phyloP scores from a whole-genome alignment of 2,329 filamentous ascomycete species.

The Claviceps capensis region DNA sequence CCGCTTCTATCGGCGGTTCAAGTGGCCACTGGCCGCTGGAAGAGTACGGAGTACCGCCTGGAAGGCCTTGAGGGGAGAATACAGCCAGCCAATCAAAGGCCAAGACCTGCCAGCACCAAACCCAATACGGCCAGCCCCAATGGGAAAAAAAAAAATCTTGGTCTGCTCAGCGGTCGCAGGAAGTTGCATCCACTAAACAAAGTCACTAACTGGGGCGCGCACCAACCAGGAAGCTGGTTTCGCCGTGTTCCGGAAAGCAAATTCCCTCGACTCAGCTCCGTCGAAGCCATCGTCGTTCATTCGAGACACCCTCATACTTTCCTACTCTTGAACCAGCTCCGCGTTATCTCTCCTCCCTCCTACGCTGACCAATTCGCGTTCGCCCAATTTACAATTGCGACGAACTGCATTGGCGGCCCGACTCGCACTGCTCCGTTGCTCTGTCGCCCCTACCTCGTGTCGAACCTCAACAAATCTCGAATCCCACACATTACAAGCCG shows the following conservation, averaged over 20 bases:
- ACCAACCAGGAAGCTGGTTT: conserved; percentile 9
- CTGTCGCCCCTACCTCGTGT: neutral
- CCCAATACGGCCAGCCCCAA: conserved; percentile 4
- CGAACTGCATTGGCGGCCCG: conserved; percentile 9
- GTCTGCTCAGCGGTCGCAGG: conserved; percentile 2
- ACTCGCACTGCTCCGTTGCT: conserved; percentile 4
- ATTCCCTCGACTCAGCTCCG: conserved; percentile 8
- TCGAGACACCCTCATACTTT: conserved; percentile 1
- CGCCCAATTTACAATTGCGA: neutral
- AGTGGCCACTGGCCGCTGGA: too few relatives aligned
- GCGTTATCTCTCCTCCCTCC: neutral
- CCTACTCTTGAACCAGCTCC: neutral
- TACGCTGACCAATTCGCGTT: neutral
- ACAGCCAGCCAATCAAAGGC: neutral
- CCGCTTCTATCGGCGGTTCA: neutral
- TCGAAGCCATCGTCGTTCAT: conserved; percentile 8
- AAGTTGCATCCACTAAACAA: neutral
- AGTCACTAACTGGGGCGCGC: neutral
- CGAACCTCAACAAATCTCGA: conserved; percentile 6
- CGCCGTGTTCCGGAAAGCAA: conserved; percentile 9
- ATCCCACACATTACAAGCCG: conserved; percentile 8
- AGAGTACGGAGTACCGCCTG: too few relatives aligned
- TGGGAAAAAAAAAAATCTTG: conserved; percentile 9
- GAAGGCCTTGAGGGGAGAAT: neutral
- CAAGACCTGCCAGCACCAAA: neutral